Evolutionary conservation across 2,329 filamentous ascomycete genomes (phyloP).

Genomic region (Diaporthe helianthi): DNA sequence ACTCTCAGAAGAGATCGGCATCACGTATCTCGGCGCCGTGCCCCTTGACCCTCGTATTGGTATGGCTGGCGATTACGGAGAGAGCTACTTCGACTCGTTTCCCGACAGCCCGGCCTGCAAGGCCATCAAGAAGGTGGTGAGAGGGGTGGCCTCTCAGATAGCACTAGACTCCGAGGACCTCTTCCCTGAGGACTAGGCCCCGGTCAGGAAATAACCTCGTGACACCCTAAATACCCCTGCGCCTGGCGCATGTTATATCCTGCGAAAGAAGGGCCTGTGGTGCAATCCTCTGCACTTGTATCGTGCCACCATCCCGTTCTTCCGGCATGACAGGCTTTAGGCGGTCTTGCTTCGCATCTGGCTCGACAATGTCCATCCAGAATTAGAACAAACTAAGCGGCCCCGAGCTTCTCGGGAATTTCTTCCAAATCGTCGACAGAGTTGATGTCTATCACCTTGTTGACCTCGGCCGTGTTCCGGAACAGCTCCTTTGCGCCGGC

Average conservation of each 20-base stretch:
- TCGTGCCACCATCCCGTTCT: neutral
- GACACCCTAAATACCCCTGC: slow-evolving; percentile 28
- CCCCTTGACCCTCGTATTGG: slow-evolving; percentile 93
- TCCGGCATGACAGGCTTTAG: neutral
- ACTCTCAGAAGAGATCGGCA: slow-evolving; percentile 83
- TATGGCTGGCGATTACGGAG: slow-evolving; percentile 95
- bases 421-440: slow-evolving; percentile 80
- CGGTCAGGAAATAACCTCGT: slow-evolving; percentile 6
- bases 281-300: neutral
- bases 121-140: slow-evolving; percentile 83
- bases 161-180: slow-evolving; percentile 66
- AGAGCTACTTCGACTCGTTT: slow-evolving; percentile 95
- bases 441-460: slow-evolving; percentile 84
- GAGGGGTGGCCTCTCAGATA: slow-evolving; percentile 70
- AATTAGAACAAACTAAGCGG: slow-evolving; percentile 39
- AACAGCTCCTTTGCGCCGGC: slow-evolving; percentile 95
- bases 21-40: slow-evolving; percentile 88
- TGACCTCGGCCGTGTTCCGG: slow-evolving; percentile 91
- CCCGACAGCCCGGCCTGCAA: slow-evolving; percentile 90
- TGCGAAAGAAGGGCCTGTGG: neutral
- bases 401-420: slow-evolving; percentile 71
- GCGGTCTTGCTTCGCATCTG: slow-evolving; percentile 5
- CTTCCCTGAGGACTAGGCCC: slow-evolving; percentile 50
- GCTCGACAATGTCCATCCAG: neutral
- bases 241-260: slow-evolving; percentile 15